phyloP scores from a whole-genome alignment of 345 rosid genomes.

The Jatropha curcas region DNA sequence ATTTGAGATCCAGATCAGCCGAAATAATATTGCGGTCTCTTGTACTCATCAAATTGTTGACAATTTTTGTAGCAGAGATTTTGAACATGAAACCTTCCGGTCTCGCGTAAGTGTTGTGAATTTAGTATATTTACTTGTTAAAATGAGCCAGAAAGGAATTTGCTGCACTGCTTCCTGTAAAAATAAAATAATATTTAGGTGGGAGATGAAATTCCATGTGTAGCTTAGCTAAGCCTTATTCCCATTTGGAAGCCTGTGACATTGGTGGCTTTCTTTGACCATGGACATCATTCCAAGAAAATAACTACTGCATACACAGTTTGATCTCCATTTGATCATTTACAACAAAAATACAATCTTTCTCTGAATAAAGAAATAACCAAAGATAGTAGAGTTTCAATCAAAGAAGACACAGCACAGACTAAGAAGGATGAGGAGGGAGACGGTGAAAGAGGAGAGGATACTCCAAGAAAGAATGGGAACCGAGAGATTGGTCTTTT shows the following conservation, averaged over 20 bases:
- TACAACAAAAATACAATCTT: background rate
- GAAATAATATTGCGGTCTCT: too few relatives aligned
- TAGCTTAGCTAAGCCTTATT: background rate
- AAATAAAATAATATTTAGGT: too few relatives aligned
- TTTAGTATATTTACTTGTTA: too few relatives aligned
- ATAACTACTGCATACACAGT: background rate
- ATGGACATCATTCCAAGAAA: background rate
- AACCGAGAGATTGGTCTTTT: background rate
- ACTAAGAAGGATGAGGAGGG: too few relatives aligned
- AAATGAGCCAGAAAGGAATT: too few relatives aligned
- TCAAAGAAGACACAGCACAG: background rate
- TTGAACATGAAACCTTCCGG: too few relatives aligned
- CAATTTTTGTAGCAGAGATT: too few relatives aligned
- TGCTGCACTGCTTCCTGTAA: too few relatives aligned
- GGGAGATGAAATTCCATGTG: background rate
- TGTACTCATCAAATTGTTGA: too few relatives aligned
- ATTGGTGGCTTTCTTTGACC: background rate
- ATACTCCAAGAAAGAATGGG: background rate
- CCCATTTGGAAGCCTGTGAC: background rate
- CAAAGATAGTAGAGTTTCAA: background rate
- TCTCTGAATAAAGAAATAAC: background rate
- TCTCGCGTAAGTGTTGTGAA: too few relatives aligned
- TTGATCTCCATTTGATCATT: background rate
- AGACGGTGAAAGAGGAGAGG: background rate
- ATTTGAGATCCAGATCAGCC: too few relatives aligned